phyloP scores from a whole-genome alignment of 2,329 filamentous ascomycete genomes.

The Neofusicoccum parvum region DNA sequence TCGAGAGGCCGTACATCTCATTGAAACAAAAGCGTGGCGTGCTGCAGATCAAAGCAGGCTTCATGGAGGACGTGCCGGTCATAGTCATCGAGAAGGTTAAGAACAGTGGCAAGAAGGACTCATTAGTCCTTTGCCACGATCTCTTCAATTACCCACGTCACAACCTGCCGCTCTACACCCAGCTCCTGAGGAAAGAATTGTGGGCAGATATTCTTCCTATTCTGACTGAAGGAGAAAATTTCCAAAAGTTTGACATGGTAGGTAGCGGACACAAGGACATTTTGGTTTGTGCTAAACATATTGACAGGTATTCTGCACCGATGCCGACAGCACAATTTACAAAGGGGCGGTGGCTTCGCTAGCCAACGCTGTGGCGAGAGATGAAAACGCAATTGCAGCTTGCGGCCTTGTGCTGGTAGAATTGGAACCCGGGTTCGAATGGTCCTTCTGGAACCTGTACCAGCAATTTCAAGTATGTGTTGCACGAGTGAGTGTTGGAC shows the following conservation, averaged over 20 bases:
- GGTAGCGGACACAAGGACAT: neutral
- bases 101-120: constrained; percentile 29
- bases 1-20: constrained; percentile 26
- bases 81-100: constrained; percentile 28
- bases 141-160: constrained; percentile 28
- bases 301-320: constrained; percentile 26
- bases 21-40: constrained; percentile 26
- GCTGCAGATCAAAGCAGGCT: constrained; percentile 27
- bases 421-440: constrained; percentile 28
- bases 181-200: constrained; percentile 25
- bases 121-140: constrained; percentile 28
- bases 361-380: constrained; percentile 25
- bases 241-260: constrained; percentile 27
- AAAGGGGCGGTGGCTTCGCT: constrained; percentile 27
- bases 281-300: too few relatives aligned
- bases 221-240: constrained; percentile 23
- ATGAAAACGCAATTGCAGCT: constrained; percentile 28
- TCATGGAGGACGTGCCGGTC: constrained; percentile 29
- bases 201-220: constrained; percentile 26
- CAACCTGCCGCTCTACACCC: constrained; percentile 25
- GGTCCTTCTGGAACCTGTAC: constrained; percentile 30
- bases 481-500: neutral
- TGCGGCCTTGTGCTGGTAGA: constrained; percentile 29
- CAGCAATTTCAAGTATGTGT: constrained; percentile 27
- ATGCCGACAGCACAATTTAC: constrained; percentile 29